These are phyloP conservation scores for Cutaneotrichosporon arboriforme DNA, from an alignment of 1,284 basidiomycete genomes.

Conservation along the genomic window DNA sequence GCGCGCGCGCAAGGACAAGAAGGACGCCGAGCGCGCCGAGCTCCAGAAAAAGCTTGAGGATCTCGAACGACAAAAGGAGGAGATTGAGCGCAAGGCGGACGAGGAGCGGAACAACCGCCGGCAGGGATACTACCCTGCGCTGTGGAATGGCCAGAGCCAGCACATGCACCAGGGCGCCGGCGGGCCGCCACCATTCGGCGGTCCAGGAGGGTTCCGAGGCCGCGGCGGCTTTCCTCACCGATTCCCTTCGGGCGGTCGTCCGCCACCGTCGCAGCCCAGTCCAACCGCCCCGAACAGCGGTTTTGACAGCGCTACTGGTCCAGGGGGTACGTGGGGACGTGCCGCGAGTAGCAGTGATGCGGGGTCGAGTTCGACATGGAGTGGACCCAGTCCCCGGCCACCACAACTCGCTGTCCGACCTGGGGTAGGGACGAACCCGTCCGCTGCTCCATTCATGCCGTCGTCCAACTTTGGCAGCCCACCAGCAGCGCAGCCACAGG, in stretches of 20 bases:
- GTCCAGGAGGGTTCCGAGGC: conserved; percentile 25
- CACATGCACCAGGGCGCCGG: conserved; percentile 3
- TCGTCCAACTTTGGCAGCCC: conserved; percentile 8
- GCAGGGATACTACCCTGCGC: conserved; percentile 16
- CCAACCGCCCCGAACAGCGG: conserved; percentile 6
- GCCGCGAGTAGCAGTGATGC: too few species aligned
- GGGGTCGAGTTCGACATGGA: conserved; percentile 6
- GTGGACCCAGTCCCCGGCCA: conserved; percentile 2
- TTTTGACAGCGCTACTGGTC: neutral
- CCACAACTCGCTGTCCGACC: neutral
- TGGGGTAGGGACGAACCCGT: conserved; percentile 28
- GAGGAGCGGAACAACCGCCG: conserved; percentile 23
- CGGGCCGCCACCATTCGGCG: conserved; percentile 1
- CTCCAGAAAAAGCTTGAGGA: conserved; percentile 39
- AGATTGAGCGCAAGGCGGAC: conserved; percentile 38
- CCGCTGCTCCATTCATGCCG: conserved; percentile 39
- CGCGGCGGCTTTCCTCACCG: conserved; percentile 33
- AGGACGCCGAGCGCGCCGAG: conserved; percentile 39
- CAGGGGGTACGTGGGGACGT: too few species aligned
- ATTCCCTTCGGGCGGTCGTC: conserved; percentile 32
- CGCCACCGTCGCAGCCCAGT: conserved; percentile 1
- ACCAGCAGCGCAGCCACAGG: neutral
- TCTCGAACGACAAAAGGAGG: conserved; percentile 35
- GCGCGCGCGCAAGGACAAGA: conserved; percentile 56
- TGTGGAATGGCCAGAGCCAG: neutral